A percentile compares a stretch with the other conserved stretches of the same genome.
Conservation (phyloP, 2,329 filamentous ascomycete species). For the Gaeumannomyces tritici region DNA sequence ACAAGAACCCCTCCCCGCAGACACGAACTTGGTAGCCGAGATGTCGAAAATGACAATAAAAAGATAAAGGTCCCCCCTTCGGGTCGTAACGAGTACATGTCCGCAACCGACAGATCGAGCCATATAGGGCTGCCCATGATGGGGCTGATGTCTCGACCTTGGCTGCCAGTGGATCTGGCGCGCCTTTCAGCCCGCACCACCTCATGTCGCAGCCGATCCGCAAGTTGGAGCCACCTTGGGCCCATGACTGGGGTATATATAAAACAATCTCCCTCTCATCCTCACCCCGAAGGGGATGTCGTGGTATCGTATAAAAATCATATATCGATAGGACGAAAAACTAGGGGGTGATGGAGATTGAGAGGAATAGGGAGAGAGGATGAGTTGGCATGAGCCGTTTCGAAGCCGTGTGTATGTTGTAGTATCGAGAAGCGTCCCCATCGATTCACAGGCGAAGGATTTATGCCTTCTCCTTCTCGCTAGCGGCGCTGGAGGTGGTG, state of each 20-base stretch:
- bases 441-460: not conserved
- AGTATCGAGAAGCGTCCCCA: not conserved
- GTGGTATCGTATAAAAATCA: not conserved
- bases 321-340: not conserved
- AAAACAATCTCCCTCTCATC: not conserved
- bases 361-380: not conserved
- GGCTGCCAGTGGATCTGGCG: not conserved
- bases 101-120: not conserved
- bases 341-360: not conserved
- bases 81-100: not conserved
- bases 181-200: not conserved
- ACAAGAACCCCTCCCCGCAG: too few species aligned
- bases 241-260: not conserved
- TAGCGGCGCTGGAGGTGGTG: not conserved
- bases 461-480: constrained; percentile 26
- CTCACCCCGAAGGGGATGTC: not conserved
- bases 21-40: not conserved
- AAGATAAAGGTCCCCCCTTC: not conserved
- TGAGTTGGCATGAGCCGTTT: too few species aligned
- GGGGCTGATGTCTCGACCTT: not conserved
- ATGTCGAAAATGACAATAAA: not conserved
- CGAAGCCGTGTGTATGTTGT: too few species aligned
- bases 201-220: not conserved
- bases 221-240: not conserved
- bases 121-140: not conserved